Base-by-base conservation (phyloP, 1,284 basidiomycete species). In the Wolfiporia cocos region DNA sequence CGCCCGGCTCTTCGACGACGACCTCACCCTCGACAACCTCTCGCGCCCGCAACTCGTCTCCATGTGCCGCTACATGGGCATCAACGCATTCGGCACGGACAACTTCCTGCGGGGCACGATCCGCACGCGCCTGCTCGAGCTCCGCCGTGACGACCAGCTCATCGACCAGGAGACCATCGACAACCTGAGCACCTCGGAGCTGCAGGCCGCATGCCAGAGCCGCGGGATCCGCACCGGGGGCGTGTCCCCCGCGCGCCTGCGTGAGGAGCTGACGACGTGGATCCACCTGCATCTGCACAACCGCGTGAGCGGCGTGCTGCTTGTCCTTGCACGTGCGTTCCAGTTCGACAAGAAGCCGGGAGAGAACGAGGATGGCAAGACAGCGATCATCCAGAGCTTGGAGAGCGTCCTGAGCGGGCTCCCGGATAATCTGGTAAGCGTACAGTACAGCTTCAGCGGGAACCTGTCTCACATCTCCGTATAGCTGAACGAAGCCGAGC, bases 21-120 rank as follows among this genome's bases (percentile, higher is more conserved):
- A 99, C 58, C 76, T 99, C 47, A 97, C 95, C 1, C 78, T 99
- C 44, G 96, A 99, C 74, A 99, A 99, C 65, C 74, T 99, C 48
- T 93, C 93, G 3, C 84, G 95, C 23, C 94, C 96, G 19, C 95
- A 99, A 67, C 78, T 99, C 14, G 93, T 97, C 30, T 95, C 92
- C 2, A 95, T 96, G 84, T 97, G 87, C 57, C 78, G 92, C 42
- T 97, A 96, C 65, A 97, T 99, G 93, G 92, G 90, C 53, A 81
- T 98, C 59, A 92, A 98, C 66, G 95, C 95, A 2, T 99, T 98
- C 57, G 95, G 95, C 34, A 99, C 96, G 28, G 95, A 99, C 67
- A 98, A 98, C 67, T 98, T 97, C 70, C 75, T 99, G 35, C 88
- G 95, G 42, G 93, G 93, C 46, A 86, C 91, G 47, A 92, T 99